Evolutionary conservation across 108 stramenopile species (phyloP).

Genomic region (Pseudonitzschia multiseries): DNA sequence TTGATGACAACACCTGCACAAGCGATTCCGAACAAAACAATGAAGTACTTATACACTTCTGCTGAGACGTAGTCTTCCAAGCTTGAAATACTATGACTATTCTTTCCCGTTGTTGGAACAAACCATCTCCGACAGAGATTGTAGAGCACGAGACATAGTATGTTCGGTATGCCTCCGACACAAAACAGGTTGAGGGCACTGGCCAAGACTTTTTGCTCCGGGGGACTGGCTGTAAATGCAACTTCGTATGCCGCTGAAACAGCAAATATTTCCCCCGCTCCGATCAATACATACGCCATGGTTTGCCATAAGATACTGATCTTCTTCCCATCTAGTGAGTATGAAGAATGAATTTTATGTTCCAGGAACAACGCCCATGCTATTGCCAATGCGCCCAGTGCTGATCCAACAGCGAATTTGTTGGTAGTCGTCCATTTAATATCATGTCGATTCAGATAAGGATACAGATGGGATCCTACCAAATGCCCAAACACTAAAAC

Average conservation of each 20-base stretch:
- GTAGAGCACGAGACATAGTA: slow-evolving; percentile 73
- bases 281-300: slow-evolving; percentile 73
- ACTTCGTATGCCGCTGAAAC: slow-evolving; percentile 85
- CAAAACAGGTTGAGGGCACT: slow-evolving; percentile 83
- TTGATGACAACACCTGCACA: slow-evolving; percentile 74
- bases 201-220: slow-evolving; percentile 68
- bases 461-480: slow-evolving; percentile 67
- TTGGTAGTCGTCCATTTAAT: slow-evolving; percentile 80
- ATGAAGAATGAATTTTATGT: slow-evolving; percentile 65
- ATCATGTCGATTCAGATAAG: slow-evolving; percentile 52
- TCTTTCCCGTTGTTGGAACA: slow-evolving; percentile 33
- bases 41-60: slow-evolving; percentile 73
- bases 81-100: slow-evolving; percentile 49
- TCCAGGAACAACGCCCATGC: slow-evolving; percentile 72
- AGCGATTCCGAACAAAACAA: slow-evolving; percentile 59
- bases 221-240: slow-evolving; percentile 77
- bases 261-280: slow-evolving; percentile 85
- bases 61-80: slow-evolving; percentile 69
- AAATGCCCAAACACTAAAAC: slow-evolving; percentile 77
- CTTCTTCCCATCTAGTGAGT: slow-evolving; percentile 49
- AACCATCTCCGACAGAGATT: slow-evolving; percentile 69
- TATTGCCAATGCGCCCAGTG: slow-evolving; percentile 68
- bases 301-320: slow-evolving; percentile 81
- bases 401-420: slow-evolving; percentile 84
- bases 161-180: slow-evolving; percentile 78